Percentiles rank a stretch among this genome's conserved stretches.
Evolutionary conservation across 2,329 filamentous ascomycete genomes (phyloP).

Genomic region (Xylaria sp.): DNA sequence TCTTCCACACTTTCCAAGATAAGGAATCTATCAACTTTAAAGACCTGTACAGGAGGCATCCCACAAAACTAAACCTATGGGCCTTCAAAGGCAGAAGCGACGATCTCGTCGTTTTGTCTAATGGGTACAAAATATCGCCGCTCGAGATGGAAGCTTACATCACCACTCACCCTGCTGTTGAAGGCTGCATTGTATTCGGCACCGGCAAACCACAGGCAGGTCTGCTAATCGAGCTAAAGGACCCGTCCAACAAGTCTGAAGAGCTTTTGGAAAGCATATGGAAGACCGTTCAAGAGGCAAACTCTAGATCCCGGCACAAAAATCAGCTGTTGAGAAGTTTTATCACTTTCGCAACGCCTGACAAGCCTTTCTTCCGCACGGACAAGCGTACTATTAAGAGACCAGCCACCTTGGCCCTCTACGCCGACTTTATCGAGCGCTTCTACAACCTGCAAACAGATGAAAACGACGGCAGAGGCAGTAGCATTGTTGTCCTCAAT

Average conservation of each 20-base stretch:
- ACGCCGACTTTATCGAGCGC: conserved; percentile 25
- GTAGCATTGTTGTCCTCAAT: background rate
- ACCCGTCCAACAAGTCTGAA: conserved; percentile 17
- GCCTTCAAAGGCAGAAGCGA: conserved; percentile 21
- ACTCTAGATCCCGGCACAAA: conserved; percentile 20
- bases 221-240: conserved; percentile 21
- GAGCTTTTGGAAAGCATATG: conserved; percentile 22
- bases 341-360: conserved; percentile 16
- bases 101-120: conserved; percentile 21
- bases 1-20: conserved; percentile 50
- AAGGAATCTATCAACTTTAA: conserved; percentile 20
- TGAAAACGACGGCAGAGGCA: background rate
- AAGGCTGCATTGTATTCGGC: conserved; percentile 17
- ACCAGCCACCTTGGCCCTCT: conserved; percentile 18
- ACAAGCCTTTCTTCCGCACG: conserved; percentile 26
- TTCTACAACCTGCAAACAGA: conserved; percentile 12
- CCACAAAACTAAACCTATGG: conserved; percentile 17
- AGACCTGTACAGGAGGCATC: conserved; percentile 21
- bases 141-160: conserved; percentile 20
- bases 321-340: conserved; percentile 19
- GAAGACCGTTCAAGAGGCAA: conserved; percentile 23
- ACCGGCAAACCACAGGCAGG: conserved; percentile 19
- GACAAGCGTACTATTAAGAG: conserved; percentile 26
- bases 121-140: conserved; percentile 20
- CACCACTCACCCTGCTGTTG: conserved; percentile 10